Conservation (phyloP, 371 early-diverging fungal species). For the Actinomortierella ambigua region DNA sequence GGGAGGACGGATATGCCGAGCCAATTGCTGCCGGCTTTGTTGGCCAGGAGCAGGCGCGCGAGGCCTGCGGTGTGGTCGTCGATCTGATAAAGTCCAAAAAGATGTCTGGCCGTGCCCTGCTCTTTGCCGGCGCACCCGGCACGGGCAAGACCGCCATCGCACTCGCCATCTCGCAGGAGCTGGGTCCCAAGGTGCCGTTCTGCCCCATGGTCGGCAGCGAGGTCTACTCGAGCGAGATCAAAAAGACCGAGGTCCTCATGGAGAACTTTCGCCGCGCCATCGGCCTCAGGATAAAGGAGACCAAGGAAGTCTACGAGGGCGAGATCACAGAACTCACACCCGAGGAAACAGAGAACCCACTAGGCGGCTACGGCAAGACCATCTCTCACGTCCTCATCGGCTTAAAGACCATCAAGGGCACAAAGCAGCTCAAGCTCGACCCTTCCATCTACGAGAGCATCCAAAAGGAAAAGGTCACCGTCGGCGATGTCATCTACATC, state of each 20-base stretch:
- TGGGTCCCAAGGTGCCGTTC: conserved; percentile 97
- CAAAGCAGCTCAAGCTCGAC: conserved; percentile 97
- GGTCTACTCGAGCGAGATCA: conserved; percentile 96
- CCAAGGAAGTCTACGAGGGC: conserved; percentile 99
- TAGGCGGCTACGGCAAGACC: conserved; percentile 93
- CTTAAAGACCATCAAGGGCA: conserved; percentile 98
- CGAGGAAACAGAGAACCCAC: conserved; percentile 90
- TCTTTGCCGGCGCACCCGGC: conserved; percentile 98
- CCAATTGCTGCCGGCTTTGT: conserved; percentile 93
- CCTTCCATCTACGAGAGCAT: conserved; percentile 97
- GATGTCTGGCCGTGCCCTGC: conserved; percentile 96
- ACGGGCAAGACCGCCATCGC: conserved; percentile 96
- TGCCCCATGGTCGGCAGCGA: conserved; percentile 98
- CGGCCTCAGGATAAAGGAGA: conserved; percentile 96
- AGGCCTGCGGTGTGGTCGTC: conserved; percentile 94
- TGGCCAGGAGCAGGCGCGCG: conserved; percentile 94
- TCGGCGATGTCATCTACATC: conserved; percentile 98
- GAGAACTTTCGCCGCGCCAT: conserved; percentile 98
- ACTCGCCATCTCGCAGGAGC: conserved; percentile 93
- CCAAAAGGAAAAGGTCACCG: conserved; percentile 95
- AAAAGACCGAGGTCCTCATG: conserved; percentile 98
- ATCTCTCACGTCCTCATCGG: conserved; percentile 96
- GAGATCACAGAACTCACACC: conserved; percentile 98
- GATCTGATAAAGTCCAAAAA: conserved; percentile 94
- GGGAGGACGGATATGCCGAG: conserved; percentile 88